A percentile compares a stretch with the other conserved stretches of the same genome.
These are phyloP conservation scores for Phascolomyces articulosus DNA, from an alignment of 371 early-diverging fungal species.

Conservation along the genomic window DNA sequence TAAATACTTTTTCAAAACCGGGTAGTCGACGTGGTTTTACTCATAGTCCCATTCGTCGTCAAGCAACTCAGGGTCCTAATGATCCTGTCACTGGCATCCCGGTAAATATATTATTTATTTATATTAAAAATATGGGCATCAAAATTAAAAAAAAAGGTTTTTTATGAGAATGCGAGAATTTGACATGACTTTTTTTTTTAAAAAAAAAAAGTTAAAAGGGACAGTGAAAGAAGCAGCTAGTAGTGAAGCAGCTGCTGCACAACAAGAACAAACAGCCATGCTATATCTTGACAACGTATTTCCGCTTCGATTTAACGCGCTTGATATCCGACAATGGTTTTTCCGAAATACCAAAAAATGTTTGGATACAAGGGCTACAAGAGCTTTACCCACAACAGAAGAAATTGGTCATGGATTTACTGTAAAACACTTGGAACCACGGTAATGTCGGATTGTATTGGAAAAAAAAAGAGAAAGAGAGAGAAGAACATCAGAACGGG, in stretches of 20 bases:
- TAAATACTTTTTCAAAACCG: background rate
- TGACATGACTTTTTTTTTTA: too few relatives aligned
- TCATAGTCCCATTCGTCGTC: background rate
- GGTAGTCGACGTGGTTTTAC: background rate
- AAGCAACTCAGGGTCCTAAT: background rate
- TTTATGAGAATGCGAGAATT: too few relatives aligned
- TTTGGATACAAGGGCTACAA: constrained; percentile 31
- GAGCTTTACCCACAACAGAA: constrained; percentile 32
- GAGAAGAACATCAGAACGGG: too few relatives aligned
- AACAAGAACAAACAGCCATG: constrained; percentile 35
- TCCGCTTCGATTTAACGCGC: constrained; percentile 36
- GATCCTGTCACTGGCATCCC: constrained; percentile 16
- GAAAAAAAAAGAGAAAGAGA: background rate
- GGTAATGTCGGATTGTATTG: constrained; percentile 28
- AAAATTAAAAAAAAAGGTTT: too few relatives aligned
- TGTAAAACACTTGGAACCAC: constrained; percentile 34
- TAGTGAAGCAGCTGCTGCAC: background rate
- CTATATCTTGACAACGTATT: constrained; percentile 51
- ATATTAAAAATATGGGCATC: too few relatives aligned
- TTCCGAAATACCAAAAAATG: constrained; percentile 36
- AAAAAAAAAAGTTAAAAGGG: background rate
- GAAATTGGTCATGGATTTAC: constrained; percentile 32
- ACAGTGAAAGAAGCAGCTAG: background rate
- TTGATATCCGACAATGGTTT: constrained; percentile 47
- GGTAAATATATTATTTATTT: constrained; percentile 2